Conservation (phyloP, 202 grass and related monocot species). For the Elaeis oleifera region DNA sequence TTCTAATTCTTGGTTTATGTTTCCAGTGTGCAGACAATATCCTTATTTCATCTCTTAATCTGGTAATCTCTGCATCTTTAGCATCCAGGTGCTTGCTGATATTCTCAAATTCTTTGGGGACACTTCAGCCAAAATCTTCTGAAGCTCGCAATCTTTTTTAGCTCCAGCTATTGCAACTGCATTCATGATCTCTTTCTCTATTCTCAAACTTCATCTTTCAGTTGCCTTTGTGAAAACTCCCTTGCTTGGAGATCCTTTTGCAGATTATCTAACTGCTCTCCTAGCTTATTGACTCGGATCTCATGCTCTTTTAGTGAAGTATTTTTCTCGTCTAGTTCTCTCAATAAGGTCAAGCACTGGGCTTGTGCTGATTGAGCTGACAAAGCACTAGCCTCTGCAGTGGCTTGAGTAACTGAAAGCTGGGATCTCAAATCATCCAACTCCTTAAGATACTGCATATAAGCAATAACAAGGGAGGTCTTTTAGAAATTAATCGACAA, state of each 20-base stretch:
- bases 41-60: conserved; percentile 82
- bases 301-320: conserved; percentile 55
- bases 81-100: conserved; percentile 59
- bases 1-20: conserved; percentile 70
- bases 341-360: conserved; percentile 53
- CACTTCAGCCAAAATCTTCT: conserved; percentile 63
- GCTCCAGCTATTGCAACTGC: conserved; percentile 47
- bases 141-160: conserved; percentile 44
- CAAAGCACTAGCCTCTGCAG: conserved; percentile 64
- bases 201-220: conserved; percentile 62
- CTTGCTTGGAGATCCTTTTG: conserved; percentile 62
- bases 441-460: conserved; percentile 47
- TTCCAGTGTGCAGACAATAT: conserved; percentile 77
- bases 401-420: conserved; percentile 50
- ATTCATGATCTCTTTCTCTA: conserved; percentile 58
- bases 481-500: background rate
- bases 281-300: conserved; percentile 59
- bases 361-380: conserved; percentile 57
- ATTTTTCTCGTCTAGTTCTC: conserved; percentile 74
- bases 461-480: conserved; percentile 5
- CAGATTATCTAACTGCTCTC: conserved; percentile 57
- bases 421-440: conserved; percentile 60
- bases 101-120: conserved; percentile 77
- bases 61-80: conserved; percentile 68
- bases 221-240: conserved; percentile 62